Base-by-base conservation (phyloP, 495 filamentous ascomycete species). In the Penicillium ochrochloron region DNA sequence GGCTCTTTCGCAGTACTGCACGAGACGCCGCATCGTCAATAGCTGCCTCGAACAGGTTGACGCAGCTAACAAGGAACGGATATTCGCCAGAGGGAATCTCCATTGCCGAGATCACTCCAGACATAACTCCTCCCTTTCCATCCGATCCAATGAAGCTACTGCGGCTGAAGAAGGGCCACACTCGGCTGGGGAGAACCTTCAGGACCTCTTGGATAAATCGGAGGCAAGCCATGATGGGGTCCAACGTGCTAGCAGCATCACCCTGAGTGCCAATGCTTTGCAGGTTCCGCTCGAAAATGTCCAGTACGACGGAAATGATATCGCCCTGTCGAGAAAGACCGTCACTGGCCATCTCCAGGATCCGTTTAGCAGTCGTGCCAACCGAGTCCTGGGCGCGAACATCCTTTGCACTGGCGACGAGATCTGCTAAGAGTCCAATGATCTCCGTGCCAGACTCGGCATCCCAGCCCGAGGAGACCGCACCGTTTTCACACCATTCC, bases 121-220 rank as follows among this genome's bases (percentile, higher is more conserved):
- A 82, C 62, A 98, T 83, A 52, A 88, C 83, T 14, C 93, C 90
- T 14, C 89, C 89, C 65, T 87, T 86, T 3, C 90, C 86, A 70
- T 90, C 86, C 31, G 84, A 82, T 39, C 89, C 90, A 52, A 97
- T 82, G 27, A 99, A 82, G 46, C 83, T 83, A 72, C 90, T 96
- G 55, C 92, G 83, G 6, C 89, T 84, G 70, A 99, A 85, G 70
- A 94, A 92, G 5, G 93, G 90, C 94, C 94, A 99, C 2, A 97
- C 87, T 61, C 94, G 80, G 50, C 87, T 88, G 5, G 94, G 94
- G 29, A 89, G 79, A n/a, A 96, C 77, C 7, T 82, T 78, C 5
- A 92, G 72, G 11, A 95, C 76, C 21, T 86, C 86, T 62, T 89
- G 82, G 15, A 94, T 83, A 64, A 98, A 97, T 44, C 91, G 89